phyloP scores from a whole-genome alignment of 2,329 filamentous ascomycete species.

The Aureobasidium sp. region DNA sequence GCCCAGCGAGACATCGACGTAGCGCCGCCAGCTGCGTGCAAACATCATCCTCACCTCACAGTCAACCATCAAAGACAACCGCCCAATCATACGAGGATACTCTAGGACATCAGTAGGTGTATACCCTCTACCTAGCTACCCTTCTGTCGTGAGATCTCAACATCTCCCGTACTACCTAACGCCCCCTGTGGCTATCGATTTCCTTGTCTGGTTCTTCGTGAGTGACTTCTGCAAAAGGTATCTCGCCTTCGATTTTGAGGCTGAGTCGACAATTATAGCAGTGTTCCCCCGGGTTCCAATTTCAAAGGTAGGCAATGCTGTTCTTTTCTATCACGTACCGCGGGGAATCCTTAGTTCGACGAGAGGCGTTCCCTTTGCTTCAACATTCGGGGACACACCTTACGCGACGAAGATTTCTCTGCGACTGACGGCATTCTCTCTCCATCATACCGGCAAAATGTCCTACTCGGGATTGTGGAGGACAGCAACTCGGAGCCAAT shows the following conservation, averaged over 20 bases:
- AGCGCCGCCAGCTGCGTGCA: neutral
- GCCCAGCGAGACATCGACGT: neutral
- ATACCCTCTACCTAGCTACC: neutral
- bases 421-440: neutral
- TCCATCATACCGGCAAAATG: neutral
- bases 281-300: neutral
- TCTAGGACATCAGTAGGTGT: constrained; percentile 6
- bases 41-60: neutral
- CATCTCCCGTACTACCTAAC: neutral
- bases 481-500: neutral
- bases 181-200: neutral
- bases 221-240: neutral
- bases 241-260: neutral
- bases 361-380: too few relatives aligned
- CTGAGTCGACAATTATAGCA: constrained; percentile 4
- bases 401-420: neutral
- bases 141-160: constrained; percentile 1
- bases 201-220: constrained; percentile 1
- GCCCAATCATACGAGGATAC: neutral
- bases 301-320: neutral
- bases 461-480: neutral
- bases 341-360: neutral
- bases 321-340: neutral
- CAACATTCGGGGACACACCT: neutral
- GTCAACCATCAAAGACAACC: neutral